Evolutionary conservation across 345 rosid genomes (phyloP), one percentile per base, ranked within the genome.

Genomic region (Lepidium sativum): DNA sequence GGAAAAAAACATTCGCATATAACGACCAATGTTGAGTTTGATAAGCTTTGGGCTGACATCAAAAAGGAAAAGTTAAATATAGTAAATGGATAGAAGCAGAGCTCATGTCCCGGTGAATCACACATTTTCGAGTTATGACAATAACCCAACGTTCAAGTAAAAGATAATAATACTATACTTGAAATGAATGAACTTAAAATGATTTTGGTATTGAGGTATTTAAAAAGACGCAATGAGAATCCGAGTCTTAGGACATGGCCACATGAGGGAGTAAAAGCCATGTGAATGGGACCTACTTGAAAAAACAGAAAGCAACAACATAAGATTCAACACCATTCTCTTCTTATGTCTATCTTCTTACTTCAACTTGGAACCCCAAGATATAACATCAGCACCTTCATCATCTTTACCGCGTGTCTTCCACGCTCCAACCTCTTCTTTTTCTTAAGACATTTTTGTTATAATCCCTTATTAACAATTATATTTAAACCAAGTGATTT

Each of bases 361-460:
- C 20, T 9, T 47, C 73, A 60, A 69, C 67, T 69, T 69, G 67
- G 67, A 59, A 59, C 73, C 54, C 8, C 23, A 68, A 58, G 43
- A 6, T 50, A 25, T 50, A 32, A 43, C 44, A 50, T 47, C 1
- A 16, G 15, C 45, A 43, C 4, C 55, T 45, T 45, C 54, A 17
- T 14, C 34, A 4, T 57, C 13, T 18, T 8, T 0, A 49, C 3
- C 51, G 65, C 72, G 58, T 68, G 23, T 2, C 3, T 2, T 29
- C 51, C 50, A 68, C 50, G 50, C 72, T 31, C 40, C 20, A 21
- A 43, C 7, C 8, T 31, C 13, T 32, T 27, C 5, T 21, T 15
- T n/a, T 9, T 4, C 25, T 4, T 23, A 23, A 23, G 25, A 23
- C n/a, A n/a, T n/a, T n/a, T n/a, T n/a, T n/a, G n/a, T n/a, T n/a